Conservation (phyloP, 495 filamentous ascomycete genomes). For the Aspergillus diversus region DNA sequence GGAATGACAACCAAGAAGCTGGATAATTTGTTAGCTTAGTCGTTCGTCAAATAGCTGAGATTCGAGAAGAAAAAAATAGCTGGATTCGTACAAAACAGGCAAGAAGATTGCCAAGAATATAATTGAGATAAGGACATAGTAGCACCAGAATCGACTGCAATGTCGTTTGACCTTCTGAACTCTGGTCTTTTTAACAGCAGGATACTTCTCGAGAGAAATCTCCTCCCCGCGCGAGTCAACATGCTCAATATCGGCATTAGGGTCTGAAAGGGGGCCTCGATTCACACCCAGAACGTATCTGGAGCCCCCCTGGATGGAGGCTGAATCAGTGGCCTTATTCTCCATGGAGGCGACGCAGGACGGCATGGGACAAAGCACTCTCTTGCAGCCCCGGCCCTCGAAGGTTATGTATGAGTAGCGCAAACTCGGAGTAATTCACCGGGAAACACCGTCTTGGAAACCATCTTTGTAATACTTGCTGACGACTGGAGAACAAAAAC, state of each 20-base stretch:
- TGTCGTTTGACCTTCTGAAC: conserved; percentile 37
- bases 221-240: conserved; percentile 33
- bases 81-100: conserved; percentile 39
- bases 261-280: conserved; percentile 38
- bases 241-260: conserved; percentile 32
- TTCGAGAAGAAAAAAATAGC: neutral
- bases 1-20: conserved; percentile 50
- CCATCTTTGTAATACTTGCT: neutral
- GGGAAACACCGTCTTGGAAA: neutral
- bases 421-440: neutral
- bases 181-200: conserved; percentile 26
- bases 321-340: conserved; percentile 34
- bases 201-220: conserved; percentile 31
- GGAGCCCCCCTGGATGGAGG: conserved; percentile 29
- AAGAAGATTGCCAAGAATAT: conserved; percentile 46
- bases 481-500: neutral
- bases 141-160: conserved; percentile 48
- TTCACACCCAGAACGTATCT: conserved; percentile 41
- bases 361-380: conserved; percentile 1
- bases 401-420: neutral
- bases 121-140: conserved; percentile 40
- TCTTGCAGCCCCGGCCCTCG: neutral
- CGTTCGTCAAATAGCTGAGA: no score
- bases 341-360: conserved; percentile 16
- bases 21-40: neutral